A percentile compares a stretch with the other conserved stretches of the same genome.
These are phyloP conservation scores for Pleurotus giganteus DNA, from an alignment of 768 basidiomycete species.

Conservation along the genomic window DNA sequence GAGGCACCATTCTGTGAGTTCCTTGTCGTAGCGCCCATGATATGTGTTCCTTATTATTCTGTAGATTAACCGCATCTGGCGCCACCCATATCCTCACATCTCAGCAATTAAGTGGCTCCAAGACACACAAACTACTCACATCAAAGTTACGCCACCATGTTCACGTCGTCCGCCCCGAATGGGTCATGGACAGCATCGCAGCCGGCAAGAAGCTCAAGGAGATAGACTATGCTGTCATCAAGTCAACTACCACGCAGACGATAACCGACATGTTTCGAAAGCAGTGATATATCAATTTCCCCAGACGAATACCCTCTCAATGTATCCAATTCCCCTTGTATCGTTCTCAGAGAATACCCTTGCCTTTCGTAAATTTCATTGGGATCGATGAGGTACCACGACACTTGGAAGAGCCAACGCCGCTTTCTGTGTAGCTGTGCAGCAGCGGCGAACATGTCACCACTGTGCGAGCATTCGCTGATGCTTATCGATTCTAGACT, in stretches of 20 bases:
- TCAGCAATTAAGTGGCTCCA: conserved; percentile 64
- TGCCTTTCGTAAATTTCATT: too few relatives aligned
- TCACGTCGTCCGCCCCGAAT: conserved; percentile 73
- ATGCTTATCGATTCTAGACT: too few relatives aligned
- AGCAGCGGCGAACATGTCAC: too few relatives aligned
- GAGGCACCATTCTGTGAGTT: conserved; percentile 63
- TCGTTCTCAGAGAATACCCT: too few relatives aligned
- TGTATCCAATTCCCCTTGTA: too few relatives aligned
- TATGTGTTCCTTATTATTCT: too few relatives aligned
- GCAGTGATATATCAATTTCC: background rate
- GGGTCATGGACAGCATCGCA: conserved; percentile 67
- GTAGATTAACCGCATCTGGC: conserved; percentile 52
- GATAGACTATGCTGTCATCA: conserved; percentile 51
- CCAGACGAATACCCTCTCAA: too few relatives aligned
- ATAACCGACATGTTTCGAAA: conserved; percentile 35
- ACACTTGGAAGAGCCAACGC: too few relatives aligned
- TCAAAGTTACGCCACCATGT: conserved; percentile 44
- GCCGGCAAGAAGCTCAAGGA: conserved; percentile 62
- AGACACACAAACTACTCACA: conserved; percentile 64
- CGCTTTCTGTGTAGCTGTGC: too few relatives aligned
- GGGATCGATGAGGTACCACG: too few relatives aligned
- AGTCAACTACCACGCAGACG: conserved; percentile 32
- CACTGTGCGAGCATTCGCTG: too few relatives aligned
- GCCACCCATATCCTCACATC: conserved; percentile 83
- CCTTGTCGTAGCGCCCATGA: background rate